Base-by-base conservation (phyloP, 306 rosid species). In the Mimosa bimucronata region DNA sequence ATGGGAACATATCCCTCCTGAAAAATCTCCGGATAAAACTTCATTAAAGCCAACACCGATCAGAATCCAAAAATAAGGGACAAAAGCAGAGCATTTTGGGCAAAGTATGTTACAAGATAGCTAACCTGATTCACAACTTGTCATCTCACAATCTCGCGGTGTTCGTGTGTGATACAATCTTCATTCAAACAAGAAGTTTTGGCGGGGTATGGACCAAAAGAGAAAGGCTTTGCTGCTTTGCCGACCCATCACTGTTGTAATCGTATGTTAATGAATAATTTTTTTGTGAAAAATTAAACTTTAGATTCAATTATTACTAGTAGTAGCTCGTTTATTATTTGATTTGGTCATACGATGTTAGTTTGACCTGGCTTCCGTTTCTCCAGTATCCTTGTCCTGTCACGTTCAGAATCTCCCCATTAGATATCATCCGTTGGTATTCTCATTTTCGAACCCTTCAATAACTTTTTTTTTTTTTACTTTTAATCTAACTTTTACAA, bases 1-100 rank as follows among this genome's bases (percentile, higher is more conserved):
- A 92, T 91, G 18, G 98, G 98, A 84, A 92, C 98, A 82, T 91
- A 92, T 80, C 92, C 97, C 80, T 91, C 26, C 25, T 2, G 91
- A n/a, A 92, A 92, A 80, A 62, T 88, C 80, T 95, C 97, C 14
- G 90, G 92, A 72, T 83, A 90, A 78, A 92, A 83, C 87, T 76
- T 90, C 62, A 45, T 79, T 77, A 66, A 66, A 19, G 48, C 15
- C 72, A 40, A 38, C 65, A 66, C 75, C 71, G 75, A 81, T 78
- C 78, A 84, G 85, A 83, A 84, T 58, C 77, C 53, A 60, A 25
- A 62, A 66, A 23, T 55, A 73, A 46, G 71, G 79, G 66, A 64
- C n/a, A 65, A 71, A 61, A 78, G 31, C 55, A 30, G 46, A 21
- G 13, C 42, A 83, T 66, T 66, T 77, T 45, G 53, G 60, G 76